These are phyloP conservation scores for Berkeleyomyces basicola DNA, from an alignment of 2,329 filamentous ascomycete species.

Conservation along the genomic window DNA sequence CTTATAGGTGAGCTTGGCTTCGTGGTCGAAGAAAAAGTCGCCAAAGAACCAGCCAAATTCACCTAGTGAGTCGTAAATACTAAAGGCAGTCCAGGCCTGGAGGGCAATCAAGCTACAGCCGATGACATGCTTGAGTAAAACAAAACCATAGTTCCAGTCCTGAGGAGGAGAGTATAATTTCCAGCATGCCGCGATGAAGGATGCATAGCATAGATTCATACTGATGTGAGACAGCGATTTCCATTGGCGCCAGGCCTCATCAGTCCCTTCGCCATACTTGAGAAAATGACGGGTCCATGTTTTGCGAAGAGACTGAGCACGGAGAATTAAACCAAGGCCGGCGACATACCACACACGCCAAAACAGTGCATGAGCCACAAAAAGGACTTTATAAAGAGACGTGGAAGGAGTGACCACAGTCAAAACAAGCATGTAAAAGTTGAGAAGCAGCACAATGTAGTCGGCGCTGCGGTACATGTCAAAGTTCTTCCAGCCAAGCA, in stretches of 20 bases:
- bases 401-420: slow-evolving; percentile 65
- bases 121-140: slow-evolving; percentile 71
- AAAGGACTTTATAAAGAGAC: slow-evolving; percentile 55
- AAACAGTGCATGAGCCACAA: slow-evolving; percentile 60
- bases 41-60: slow-evolving; percentile 99
- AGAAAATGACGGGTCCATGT: slow-evolving; percentile 95
- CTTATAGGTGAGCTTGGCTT: slow-evolving; percentile 79
- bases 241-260: slow-evolving; percentile 95
- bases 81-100: slow-evolving; percentile 82
- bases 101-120: slow-evolving; percentile 66
- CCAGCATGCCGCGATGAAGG: slow-evolving; percentile 82
- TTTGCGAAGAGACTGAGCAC: slow-evolving; percentile 75
- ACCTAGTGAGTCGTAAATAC: slow-evolving; percentile 86
- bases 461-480: slow-evolving; percentile 83
- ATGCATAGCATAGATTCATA: slow-evolving; percentile 76
- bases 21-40: slow-evolving; percentile 92
- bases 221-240: slow-evolving; percentile 90
- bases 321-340: slow-evolving; percentile 71
- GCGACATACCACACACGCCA: slow-evolving; percentile 90
- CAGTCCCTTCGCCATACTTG: slow-evolving; percentile 80
- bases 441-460: slow-evolving; percentile 59
- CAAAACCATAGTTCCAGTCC: slow-evolving; percentile 77
- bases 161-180: slow-evolving; percentile 85
- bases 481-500: slow-evolving; percentile 68
- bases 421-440: slow-evolving; percentile 57